These are phyloP conservation scores for Ophiostoma angusticollis DNA, from an alignment of 2,329 filamentous ascomycete species.

Conservation along the genomic window DNA sequence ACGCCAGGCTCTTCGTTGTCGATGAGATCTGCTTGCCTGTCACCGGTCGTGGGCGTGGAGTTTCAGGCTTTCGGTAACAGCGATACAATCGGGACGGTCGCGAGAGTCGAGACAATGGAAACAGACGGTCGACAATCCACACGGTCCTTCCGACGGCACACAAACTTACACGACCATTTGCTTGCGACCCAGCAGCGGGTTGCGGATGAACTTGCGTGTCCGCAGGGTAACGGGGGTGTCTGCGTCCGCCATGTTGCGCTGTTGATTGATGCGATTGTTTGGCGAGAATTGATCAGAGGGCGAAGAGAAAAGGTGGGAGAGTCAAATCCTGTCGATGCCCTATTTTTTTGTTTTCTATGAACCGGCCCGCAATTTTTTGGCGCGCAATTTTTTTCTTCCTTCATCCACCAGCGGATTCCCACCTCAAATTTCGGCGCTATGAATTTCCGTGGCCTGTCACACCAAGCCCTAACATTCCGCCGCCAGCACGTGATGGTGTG, in stretches of 20 bases:
- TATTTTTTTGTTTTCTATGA: constrained; percentile 7
- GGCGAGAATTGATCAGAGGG: constrained; percentile 6
- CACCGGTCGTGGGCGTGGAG: too few species aligned
- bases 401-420: neutral
- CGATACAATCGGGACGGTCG: too few species aligned
- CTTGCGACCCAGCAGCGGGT: constrained; percentile 96
- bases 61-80: too few species aligned
- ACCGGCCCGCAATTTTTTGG: too few species aligned
- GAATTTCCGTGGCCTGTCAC: constrained; percentile 7
- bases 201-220: constrained; percentile 99
- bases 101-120: too few species aligned
- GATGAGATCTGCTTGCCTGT: too few species aligned
- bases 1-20: too few species aligned
- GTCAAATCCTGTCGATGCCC: constrained; percentile 6
- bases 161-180: constrained; percentile 97
- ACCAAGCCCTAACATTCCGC: constrained; percentile 3
- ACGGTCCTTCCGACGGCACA: too few species aligned
- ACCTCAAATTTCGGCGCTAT: neutral
- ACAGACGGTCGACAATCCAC: too few species aligned
- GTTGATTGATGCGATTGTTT: constrained; percentile 15
- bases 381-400: constrained; percentile 3
- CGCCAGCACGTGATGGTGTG: neutral
- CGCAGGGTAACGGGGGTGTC: constrained; percentile 70
- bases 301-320: neutral
- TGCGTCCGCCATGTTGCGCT: constrained; percentile 71